Conservation (phyloP, 306 rosid species). For the Herpetospermum pedunculosum region DNA sequence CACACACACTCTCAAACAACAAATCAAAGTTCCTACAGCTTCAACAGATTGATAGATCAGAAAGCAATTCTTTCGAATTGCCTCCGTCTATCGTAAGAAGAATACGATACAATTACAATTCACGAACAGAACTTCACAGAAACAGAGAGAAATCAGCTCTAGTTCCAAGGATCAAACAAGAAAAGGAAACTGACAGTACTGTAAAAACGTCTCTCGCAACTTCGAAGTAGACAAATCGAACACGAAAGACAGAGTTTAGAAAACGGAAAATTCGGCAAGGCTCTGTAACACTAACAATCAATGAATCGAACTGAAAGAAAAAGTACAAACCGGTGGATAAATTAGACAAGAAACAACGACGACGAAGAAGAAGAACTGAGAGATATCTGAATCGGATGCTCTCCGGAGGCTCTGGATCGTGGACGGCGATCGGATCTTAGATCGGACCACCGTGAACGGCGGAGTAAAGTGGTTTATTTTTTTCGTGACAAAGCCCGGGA, state of each 20-base stretch:
- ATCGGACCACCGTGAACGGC: background rate
- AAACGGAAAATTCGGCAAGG: background rate
- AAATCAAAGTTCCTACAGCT: constrained; percentile 3
- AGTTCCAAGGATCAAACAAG: background rate
- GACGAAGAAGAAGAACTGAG: background rate
- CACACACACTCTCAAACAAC: constrained; percentile 1
- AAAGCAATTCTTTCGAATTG: constrained; percentile 3
- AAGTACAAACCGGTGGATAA: background rate
- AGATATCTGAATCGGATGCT: background rate
- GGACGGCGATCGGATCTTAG: constrained; percentile 23
- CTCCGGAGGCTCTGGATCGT: constrained; percentile 1
- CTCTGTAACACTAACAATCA: background rate
- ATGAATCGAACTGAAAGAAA: background rate
- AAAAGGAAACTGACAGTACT: background rate
- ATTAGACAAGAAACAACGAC: background rate
- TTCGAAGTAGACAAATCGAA: background rate
- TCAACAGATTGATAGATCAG: constrained; percentile 4
- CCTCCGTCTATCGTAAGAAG: background rate
- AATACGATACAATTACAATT: background rate
- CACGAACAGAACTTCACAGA: background rate
- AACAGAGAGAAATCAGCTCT: background rate
- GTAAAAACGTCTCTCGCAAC: background rate
- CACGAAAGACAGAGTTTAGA: background rate
- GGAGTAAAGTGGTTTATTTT: background rate
- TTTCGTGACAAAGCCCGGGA: constrained; percentile 1